Base-by-base conservation (phyloP, 2,329 filamentous ascomycete species). In the Calonectria montana region DNA sequence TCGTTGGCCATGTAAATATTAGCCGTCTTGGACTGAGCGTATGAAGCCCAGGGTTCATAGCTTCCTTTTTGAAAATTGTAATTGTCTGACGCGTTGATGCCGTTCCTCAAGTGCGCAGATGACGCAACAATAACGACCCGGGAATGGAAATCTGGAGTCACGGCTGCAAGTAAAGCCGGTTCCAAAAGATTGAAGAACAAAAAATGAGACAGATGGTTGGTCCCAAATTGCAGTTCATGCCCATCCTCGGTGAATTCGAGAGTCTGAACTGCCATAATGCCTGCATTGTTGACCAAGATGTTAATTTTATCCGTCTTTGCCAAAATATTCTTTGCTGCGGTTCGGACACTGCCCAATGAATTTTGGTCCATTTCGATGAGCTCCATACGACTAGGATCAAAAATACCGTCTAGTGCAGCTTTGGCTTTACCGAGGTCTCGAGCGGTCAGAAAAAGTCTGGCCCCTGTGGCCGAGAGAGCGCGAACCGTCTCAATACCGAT, bases 21-120 rank as follows among this genome's bases (percentile, higher is more conserved):
- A n/a, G 88, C 87, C 1, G 84, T 83, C 75, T 90, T 91, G 53
- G 82, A 80, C 73, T 88, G 84, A 0, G 82, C 85, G 73, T 90
- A 90, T 0, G 85, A 82, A 1, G 72, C 66, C 69, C 78, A 82
- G 0, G 80, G 80, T 9, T 83, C 43, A 23, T 75, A 76, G n/a
- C 35, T 48, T 10, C 67, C 69, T 2, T 72, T 72, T 3, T 77
- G 63, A 31, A 76, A 74, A n/a, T 76, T 76, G 65, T 74, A 69
- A 25, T 70, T 64, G 43, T 72, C 71, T 18, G 61, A 55, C 4
- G 50, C 61, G 23, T 59, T 43, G 29, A 69, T 57, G 18, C 23
- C 25, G 12, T 41, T 8, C 18, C 27, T 15, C 18, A 15, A 15
- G 31, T 71, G 71, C 2, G 39, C 68, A 5, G 50, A 15, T 1